Conservation (phyloP, 805 yeast genomes). For the Ogataea glucozyma region DNA sequence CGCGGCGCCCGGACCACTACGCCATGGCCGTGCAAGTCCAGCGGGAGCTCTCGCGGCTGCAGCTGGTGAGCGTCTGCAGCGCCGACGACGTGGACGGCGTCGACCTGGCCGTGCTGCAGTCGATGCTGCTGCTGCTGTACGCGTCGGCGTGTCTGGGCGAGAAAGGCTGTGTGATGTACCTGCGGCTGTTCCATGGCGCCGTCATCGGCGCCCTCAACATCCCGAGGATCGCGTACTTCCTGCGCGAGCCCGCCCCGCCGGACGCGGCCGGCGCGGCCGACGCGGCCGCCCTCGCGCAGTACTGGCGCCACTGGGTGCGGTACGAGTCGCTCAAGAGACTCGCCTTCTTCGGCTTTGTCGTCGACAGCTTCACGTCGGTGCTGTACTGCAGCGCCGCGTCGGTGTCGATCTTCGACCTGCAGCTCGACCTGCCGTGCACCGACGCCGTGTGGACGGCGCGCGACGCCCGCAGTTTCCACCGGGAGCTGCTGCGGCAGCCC, state of each 20-base stretch:
- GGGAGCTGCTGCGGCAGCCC: slow-evolving; percentile 33
- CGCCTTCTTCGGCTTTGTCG: slow-evolving; percentile 42
- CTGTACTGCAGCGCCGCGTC: slow-evolving; percentile 36
- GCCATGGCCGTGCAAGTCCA: slow-evolving; percentile 24
- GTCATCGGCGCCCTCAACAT: slow-evolving; percentile 25
- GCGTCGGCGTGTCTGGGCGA: slow-evolving; percentile 31
- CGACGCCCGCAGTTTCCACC: slow-evolving; percentile 24
- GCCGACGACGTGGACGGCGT: slow-evolving; percentile 15
- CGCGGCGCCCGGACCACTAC: slow-evolving; percentile 13
- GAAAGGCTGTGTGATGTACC: slow-evolving; percentile 12
- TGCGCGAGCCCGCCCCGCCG: slow-evolving; percentile 22
- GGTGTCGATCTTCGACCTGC: slow-evolving; percentile 44
- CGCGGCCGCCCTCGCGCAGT: slow-evolving; percentile 3
- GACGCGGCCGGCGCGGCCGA: neutral
- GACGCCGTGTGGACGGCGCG: slow-evolving; percentile 47
- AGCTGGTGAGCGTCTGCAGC: slow-evolving; percentile 20
- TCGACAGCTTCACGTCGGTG: slow-evolving; percentile 43
- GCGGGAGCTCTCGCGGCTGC: slow-evolving; percentile 19
- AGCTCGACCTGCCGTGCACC: slow-evolving; percentile 45
- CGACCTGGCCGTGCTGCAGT: slow-evolving; percentile 27
- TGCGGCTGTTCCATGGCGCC: slow-evolving; percentile 14
- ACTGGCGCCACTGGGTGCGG: slow-evolving; percentile 49
- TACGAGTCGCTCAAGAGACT: slow-evolving; percentile 47
- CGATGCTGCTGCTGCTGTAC: slow-evolving; percentile 28
- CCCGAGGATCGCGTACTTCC: slow-evolving; percentile 23